Conservation (phyloP, 2,329 filamentous ascomycete species). For the Claviceps quebecensis region DNA sequence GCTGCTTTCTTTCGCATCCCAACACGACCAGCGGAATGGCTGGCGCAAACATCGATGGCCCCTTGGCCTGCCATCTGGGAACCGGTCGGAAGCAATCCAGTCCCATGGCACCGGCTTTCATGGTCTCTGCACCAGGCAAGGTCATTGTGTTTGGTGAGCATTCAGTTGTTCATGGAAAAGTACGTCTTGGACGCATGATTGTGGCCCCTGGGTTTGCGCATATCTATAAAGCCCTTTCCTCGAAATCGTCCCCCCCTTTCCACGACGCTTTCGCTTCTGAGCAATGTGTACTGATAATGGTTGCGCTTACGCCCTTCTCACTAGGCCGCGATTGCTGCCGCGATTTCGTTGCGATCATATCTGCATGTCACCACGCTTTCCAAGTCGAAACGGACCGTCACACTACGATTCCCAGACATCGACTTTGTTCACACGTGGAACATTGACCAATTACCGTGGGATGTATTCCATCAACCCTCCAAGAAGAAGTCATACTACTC, state of each 20-base stretch:
- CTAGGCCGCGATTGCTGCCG: constrained; percentile 80
- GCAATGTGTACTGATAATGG: background rate
- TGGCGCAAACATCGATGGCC: constrained; percentile 18
- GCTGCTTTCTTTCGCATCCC: background rate
- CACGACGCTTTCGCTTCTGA: no score
- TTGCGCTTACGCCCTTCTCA: background rate
- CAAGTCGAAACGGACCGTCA: constrained; percentile 79
- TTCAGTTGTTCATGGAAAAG: constrained; percentile 94
- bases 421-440: constrained; percentile 84
- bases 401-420: constrained; percentile 82
- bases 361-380: constrained; percentile 89
- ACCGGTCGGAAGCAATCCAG: constrained; percentile 43
- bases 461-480: constrained; percentile 57
- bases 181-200: constrained; percentile 20
- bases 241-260: no score
- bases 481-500: constrained; percentile 97
- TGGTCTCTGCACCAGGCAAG: constrained; percentile 96
- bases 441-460: constrained; percentile 84
- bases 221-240: no score
- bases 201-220: background rate
- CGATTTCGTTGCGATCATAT: constrained; percentile 90
- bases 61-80: constrained; percentile 22
- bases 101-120: constrained; percentile 75
- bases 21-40: constrained; percentile 13
- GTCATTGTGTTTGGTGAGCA: constrained; percentile 98